Evolutionary conservation across 1,139 yeast genomes (phyloP).

Genomic region (Magnusiomyces paraingens): DNA sequence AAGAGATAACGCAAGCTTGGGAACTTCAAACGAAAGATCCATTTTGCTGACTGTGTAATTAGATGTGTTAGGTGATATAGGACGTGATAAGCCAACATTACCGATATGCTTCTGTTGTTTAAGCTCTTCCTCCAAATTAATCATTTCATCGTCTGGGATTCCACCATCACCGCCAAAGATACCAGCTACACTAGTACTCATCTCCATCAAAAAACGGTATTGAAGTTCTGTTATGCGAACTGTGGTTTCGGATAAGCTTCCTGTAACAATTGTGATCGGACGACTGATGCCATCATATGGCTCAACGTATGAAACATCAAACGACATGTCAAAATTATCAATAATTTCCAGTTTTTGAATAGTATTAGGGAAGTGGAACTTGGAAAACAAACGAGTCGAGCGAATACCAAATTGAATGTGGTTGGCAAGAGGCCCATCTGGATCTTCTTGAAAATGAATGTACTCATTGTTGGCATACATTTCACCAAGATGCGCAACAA

Average conservation of each 20-base stretch:
- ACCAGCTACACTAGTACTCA: conserved; percentile 52
- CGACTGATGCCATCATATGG: conserved; percentile 29
- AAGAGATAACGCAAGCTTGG: conserved; percentile 57
- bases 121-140: conserved; percentile 36
- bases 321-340: conserved; percentile 58
- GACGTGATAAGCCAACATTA: conserved; percentile 5
- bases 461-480: conserved; percentile 64
- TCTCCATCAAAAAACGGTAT: conserved; percentile 49
- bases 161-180: conserved; percentile 45
- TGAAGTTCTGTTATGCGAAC: conserved; percentile 75
- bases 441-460: conserved; percentile 26
- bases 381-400: conserved; percentile 59
- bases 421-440: conserved; percentile 29
- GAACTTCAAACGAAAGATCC: conserved; percentile 43
- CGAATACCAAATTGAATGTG: conserved; percentile 67
- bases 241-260: conserved; percentile 60
- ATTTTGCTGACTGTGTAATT: conserved; percentile 12
- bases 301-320: conserved; percentile 54
- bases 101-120: conserved; percentile 24
- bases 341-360: conserved; percentile 59
- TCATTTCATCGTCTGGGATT: conserved; percentile 57
- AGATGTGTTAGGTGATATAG: not conserved
- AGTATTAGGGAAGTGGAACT: conserved; percentile 44
- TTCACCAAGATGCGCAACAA: conserved; percentile 79
- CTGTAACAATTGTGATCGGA: conserved; percentile 52